A percentile compares a stretch with the other conserved stretches of the same genome.
Conservation (phyloP, 768 basidiomycete species). For the Zangia roseola region DNA sequence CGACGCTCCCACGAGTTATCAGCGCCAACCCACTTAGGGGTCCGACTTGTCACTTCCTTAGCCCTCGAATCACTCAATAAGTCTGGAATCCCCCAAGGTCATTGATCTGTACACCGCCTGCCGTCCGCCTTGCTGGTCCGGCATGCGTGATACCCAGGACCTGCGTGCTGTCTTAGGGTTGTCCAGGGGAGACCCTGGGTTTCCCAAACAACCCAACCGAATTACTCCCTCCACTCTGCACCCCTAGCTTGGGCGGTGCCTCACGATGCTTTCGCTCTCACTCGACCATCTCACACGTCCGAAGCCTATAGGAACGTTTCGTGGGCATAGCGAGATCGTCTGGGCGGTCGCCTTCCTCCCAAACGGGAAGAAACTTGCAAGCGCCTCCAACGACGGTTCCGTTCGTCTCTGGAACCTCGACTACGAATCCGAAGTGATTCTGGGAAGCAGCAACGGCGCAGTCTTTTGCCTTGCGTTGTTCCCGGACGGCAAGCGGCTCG, state of each 20-base stretch:
- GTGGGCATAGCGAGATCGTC: slow-evolving; percentile 29
- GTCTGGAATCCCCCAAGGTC: slow-evolving; percentile 28
- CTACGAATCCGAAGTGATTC: slow-evolving; percentile 23
- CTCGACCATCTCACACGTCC: slow-evolving; percentile 28
- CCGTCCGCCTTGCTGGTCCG: slow-evolving; percentile 32
- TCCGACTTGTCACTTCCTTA: slow-evolving; percentile 22
- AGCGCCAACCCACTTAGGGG: slow-evolving; percentile 31
- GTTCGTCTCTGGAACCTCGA: slow-evolving; percentile 31
- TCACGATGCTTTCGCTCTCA: slow-evolving; percentile 32
- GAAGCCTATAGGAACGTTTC: slow-evolving; percentile 19
- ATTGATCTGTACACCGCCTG: slow-evolving; percentile 32
- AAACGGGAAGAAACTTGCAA: slow-evolving; percentile 22
- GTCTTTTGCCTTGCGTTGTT: slow-evolving; percentile 29
- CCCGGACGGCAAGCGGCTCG: slow-evolving; percentile 25
- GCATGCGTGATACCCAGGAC: slow-evolving; percentile 31
- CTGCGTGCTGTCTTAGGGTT: slow-evolving; percentile 30
- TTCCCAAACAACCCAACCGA: slow-evolving; percentile 21
- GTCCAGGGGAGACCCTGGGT: slow-evolving; percentile 25
- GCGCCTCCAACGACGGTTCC: slow-evolving; percentile 31
- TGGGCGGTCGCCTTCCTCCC: slow-evolving; percentile 31
- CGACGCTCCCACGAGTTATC: slow-evolving; percentile 27
- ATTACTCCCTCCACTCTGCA: slow-evolving; percentile 18
- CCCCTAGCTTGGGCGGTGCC: slow-evolving; percentile 24
- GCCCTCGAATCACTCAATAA: slow-evolving; percentile 28
- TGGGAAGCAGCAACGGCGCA: slow-evolving; percentile 19